phyloP scores from a whole-genome alignment of 768 basidiomycete species.

The Mrakia blollopis region DNA sequence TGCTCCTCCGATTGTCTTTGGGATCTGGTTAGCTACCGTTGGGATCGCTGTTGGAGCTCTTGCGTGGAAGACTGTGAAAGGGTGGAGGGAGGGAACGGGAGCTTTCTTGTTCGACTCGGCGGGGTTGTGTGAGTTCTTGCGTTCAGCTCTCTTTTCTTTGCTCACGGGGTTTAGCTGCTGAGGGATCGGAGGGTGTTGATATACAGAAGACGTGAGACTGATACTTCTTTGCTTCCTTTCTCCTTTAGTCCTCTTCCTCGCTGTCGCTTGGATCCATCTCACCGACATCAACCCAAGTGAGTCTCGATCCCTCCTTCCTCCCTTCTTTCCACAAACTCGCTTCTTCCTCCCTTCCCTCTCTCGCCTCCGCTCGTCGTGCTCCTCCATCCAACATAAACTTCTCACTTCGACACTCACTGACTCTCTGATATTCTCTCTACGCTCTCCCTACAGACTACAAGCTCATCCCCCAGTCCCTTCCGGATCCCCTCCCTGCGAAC shows the following conservation, averaged over 20 bases:
- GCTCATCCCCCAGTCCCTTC: slow-evolving; percentile 37
- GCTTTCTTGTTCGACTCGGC: slow-evolving; percentile 45
- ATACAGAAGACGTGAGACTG: no score
- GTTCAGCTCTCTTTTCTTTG: background rate
- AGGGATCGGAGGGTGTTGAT: no score
- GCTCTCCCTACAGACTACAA: slow-evolving; percentile 35
- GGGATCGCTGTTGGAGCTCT: slow-evolving; percentile 36
- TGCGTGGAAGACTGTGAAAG: slow-evolving; percentile 39
- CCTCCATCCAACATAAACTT: background rate
- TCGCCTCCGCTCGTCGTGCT: background rate
- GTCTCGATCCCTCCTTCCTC: slow-evolving; percentile 1
- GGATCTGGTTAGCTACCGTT: slow-evolving; percentile 39
- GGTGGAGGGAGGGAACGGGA: slow-evolving; percentile 36
- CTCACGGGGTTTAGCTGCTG: no score
- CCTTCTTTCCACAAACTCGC: background rate
- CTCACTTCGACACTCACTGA: background rate
- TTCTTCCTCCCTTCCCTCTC: slow-evolving; percentile 19
- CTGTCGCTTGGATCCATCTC: slow-evolving; percentile 23
- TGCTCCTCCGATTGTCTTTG: slow-evolving; percentile 34
- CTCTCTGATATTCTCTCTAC: background rate
- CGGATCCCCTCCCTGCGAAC: slow-evolving; percentile 26
- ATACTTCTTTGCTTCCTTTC: no score
- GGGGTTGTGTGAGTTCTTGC: slow-evolving; percentile 40
- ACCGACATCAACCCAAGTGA: slow-evolving; percentile 26
- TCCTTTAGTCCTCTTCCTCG: slow-evolving; percentile 28